Base-by-base conservation (phyloP, 495 filamentous ascomycete species). In the Podospora pseudoanserina region DNA sequence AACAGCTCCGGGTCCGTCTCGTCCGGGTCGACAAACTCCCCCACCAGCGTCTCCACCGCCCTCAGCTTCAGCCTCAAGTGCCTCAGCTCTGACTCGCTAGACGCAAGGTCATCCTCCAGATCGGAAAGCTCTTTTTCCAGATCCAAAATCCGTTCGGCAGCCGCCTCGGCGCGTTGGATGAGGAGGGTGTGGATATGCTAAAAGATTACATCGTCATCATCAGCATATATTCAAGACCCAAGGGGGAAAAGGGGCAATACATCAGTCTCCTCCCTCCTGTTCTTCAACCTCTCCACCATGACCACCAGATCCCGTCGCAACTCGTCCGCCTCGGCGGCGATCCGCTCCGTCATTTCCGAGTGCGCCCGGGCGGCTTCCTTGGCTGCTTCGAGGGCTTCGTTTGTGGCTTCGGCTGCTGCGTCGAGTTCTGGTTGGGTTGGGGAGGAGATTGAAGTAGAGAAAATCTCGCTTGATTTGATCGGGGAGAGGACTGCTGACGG, bases 101-200 rank as follows among this genome's bases (percentile, higher is more conserved):
- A 60, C 11, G 61, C 58, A 32, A 78, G 55, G 61, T 77, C 75
- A 9, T 76, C 74, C 61, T 77, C 79, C 28, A 86, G 77, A 34
- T 85, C 80, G 57, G 70, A 65, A 16, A 86, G 68, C 15, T 81
- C 76, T 28, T 78, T 78, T 65, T 87, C 84, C 20, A 87, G 78
- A 28, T 80, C 71, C 26, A 85, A 72, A 58, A 87, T 86, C 20
- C 81, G 79, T 66, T 82, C 77, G 23, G 85, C 84, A 34, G 84
- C 84, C 9, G 80, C 79, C 68, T 86, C 85, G 49, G 79, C 79
- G 20, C 85, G 76, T 28, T 79, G 79, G 60, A 86, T 76, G 3
- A 86, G 76, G 53, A 87, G 69, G 13, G 76, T 76, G 63, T 86
- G 85, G 63, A 87, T 82, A 68, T 87, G 84, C 84, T 87, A 66